Conservation (phyloP, 306 rosid genomes). For the Purshia tridentata region DNA sequence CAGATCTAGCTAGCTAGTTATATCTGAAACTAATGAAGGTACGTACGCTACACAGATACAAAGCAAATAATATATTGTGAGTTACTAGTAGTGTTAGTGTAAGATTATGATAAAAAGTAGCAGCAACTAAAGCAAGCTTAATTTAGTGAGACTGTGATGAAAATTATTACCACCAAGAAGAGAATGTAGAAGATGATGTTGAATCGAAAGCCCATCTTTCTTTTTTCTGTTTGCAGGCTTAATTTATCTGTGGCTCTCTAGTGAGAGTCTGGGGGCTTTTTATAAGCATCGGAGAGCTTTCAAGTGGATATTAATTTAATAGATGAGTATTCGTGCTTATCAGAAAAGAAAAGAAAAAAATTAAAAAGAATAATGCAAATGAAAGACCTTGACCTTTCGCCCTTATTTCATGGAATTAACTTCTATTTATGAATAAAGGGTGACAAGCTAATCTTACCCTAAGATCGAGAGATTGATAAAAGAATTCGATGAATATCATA, state of each 20-base stretch:
- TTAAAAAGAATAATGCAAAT: too few species aligned
- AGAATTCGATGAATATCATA: too few species aligned
- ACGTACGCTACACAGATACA: too few species aligned
- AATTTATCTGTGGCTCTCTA: neutral
- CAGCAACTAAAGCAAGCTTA: neutral
- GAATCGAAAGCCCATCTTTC: conserved; percentile 2
- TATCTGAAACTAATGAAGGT: too few species aligned
- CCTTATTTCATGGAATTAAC: too few species aligned
- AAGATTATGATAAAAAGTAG: neutral
- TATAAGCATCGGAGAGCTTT: conserved; percentile 10
- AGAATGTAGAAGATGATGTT: conserved; percentile 5
- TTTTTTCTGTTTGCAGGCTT: neutral
- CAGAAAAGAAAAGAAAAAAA: neutral
- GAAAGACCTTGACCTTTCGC: too few species aligned
- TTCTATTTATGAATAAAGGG: too few species aligned
- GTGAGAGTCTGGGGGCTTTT: conserved; percentile 1
- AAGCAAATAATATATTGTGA: too few species aligned
- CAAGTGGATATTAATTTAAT: neutral
- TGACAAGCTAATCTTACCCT: too few species aligned
- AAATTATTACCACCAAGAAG: neutral
- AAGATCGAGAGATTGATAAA: too few species aligned
- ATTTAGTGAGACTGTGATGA: neutral
- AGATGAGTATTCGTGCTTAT: neutral
- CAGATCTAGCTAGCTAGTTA: too few species aligned
- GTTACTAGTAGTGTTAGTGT: neutral